Percentiles rank a stretch among this genome's conserved stretches.
Evolutionary conservation across 2,329 filamentous ascomycete species (phyloP).

Genomic region (Geosmithia flava): DNA sequence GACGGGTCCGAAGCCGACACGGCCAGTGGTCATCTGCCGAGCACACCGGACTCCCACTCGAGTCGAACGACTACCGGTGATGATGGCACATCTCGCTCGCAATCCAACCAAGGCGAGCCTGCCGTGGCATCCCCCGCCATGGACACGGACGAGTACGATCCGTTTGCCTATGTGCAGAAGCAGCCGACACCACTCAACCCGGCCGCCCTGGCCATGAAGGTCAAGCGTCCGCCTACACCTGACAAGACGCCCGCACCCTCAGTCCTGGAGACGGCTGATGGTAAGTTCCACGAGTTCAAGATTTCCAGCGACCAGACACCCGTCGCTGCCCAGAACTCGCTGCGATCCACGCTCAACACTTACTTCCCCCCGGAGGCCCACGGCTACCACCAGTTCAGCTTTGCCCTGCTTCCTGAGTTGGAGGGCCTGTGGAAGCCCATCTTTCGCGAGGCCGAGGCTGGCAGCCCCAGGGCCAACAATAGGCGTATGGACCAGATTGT

Average conservation of each 20-base stretch:
- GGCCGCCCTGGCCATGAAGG: slow-evolving; percentile 9
- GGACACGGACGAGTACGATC: slow-evolving; percentile 31
- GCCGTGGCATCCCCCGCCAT: slow-evolving; percentile 5
- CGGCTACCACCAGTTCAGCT: slow-evolving; percentile 34
- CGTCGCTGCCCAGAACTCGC: slow-evolving; percentile 41
- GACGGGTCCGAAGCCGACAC: slow-evolving; percentile 9
- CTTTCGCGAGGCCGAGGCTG: slow-evolving; percentile 24
- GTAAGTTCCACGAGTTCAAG: slow-evolving; percentile 32
- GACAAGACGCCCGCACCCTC: slow-evolving; percentile 27
- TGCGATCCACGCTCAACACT: slow-evolving; percentile 37
- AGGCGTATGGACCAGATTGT: slow-evolving; percentile 44
- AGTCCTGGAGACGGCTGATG: slow-evolving; percentile 12
- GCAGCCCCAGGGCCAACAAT: slow-evolving; percentile 15
- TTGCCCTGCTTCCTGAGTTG: slow-evolving; percentile 33
- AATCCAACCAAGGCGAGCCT: neutral
- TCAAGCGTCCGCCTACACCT: slow-evolving; percentile 26
- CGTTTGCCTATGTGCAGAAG: slow-evolving; percentile 24
- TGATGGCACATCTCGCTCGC: neutral
- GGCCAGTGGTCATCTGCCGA: slow-evolving; percentile 8
- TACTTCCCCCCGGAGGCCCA: slow-evolving; percentile 36
- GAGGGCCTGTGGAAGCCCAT: slow-evolving; percentile 41
- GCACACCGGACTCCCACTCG: slow-evolving; percentile 11
- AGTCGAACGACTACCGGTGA: neutral
- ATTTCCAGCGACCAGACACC: slow-evolving; percentile 29
- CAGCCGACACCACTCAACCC: slow-evolving; percentile 7